Conservation (phyloP, 371 early-diverging fungal species). For the Mucor indicus region DNA sequence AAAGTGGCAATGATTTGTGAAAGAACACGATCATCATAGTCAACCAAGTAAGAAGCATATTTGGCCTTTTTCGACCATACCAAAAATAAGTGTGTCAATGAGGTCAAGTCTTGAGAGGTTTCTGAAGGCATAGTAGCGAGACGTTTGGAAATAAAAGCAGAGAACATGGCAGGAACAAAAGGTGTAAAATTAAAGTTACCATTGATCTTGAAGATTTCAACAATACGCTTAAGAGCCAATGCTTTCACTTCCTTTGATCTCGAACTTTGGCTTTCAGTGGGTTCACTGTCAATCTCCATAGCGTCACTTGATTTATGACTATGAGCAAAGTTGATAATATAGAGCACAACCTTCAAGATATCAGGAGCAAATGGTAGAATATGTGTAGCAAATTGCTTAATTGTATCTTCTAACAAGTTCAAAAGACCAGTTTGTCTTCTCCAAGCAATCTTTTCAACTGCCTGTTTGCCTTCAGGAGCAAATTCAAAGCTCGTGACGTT, state of each 20-base stretch:
- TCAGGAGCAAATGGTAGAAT: constrained; percentile 68
- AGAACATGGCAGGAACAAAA: constrained; percentile 74
- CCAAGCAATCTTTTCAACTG: constrained; percentile 39
- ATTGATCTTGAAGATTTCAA: constrained; percentile 71
- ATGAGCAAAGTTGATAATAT: constrained; percentile 62
- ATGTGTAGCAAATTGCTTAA: constrained; percentile 77
- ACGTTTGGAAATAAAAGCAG: constrained; percentile 65
- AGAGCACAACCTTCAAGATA: constrained; percentile 66
- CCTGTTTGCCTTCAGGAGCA: constrained; percentile 16
- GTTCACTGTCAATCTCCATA: constrained; percentile 30
- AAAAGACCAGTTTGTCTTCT: constrained; percentile 82
- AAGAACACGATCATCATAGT: constrained; percentile 61
- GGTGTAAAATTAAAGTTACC: constrained; percentile 70
- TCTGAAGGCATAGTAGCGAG: constrained; percentile 72
- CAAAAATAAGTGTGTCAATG: constrained; percentile 72
- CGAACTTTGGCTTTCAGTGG: constrained; percentile 27
- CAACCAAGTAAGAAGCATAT: constrained; percentile 66
- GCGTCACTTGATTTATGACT: constrained; percentile 18
- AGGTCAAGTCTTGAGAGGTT: constrained; percentile 81
- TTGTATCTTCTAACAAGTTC: constrained; percentile 72
- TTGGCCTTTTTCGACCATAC: constrained; percentile 69
- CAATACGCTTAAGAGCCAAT: constrained; percentile 70
- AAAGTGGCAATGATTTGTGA: constrained; percentile 68
- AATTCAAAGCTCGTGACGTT: constrained; percentile 15
- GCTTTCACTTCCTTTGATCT: constrained; percentile 62